Conservation (phyloP, 129 eudicot species). For the Pseudognaphalium luteoalbum region DNA sequence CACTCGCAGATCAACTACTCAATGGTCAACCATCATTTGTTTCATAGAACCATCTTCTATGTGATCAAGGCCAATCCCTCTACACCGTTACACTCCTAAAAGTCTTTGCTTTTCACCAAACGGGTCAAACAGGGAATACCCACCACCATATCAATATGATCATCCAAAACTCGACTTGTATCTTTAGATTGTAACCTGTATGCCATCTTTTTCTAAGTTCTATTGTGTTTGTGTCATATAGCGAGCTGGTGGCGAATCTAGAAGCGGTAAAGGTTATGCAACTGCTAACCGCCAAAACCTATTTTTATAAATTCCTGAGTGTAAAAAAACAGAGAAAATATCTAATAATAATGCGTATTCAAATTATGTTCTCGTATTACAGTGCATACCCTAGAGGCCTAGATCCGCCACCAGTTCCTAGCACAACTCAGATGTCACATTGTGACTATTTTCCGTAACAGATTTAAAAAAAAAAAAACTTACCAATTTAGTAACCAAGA, state of each 20-base stretch:
- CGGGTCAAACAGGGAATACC: slow-evolving; percentile 29
- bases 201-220: slow-evolving; percentile 40
- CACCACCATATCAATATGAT: not conserved
- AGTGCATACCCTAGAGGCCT: not conserved
- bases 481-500: slow-evolving; percentile 14
- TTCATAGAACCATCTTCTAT: slow-evolving; percentile 53
- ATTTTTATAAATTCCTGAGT: not conserved
- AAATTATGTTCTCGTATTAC: too few relatives aligned
- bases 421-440: slow-evolving; percentile 15
- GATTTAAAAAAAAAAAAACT: not conserved
- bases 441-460: slow-evolving; percentile 4
- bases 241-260: not conserved
- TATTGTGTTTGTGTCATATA: slow-evolving; percentile 25
- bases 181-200: slow-evolving; percentile 23
- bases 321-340: not conserved
- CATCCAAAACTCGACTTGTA: not conserved
- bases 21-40: slow-evolving; percentile 62
- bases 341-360: too few relatives aligned
- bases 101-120: slow-evolving; percentile 45
- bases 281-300: not conserved
- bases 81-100: slow-evolving; percentile 39
- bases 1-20: slow-evolving; percentile 59
- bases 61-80: slow-evolving; percentile 39
- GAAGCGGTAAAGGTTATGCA: not conserved
- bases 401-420: not conserved